Evolutionary conservation across 139 green algal species (phyloP), one percentile per base, ranked within the genome.

Genomic region (Chlamydomonas sp.): DNA sequence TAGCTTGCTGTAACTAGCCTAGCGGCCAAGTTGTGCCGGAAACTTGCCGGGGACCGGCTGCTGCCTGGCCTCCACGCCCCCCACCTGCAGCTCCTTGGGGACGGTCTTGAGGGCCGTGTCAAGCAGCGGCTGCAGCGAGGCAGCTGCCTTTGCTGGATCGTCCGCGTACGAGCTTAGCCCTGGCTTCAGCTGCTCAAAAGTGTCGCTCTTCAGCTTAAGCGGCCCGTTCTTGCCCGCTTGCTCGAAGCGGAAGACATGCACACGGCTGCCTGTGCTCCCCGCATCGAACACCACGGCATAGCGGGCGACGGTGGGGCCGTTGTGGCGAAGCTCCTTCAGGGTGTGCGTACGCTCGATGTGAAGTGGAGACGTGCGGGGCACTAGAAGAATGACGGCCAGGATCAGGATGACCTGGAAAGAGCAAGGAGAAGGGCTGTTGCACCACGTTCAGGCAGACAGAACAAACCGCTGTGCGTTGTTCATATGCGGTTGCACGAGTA

Each of bases 231-330:
- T 8, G 69, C 75, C 74, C 31, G 59, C 31, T 60, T 86, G 12
- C 61, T 94, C 81, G 88, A 99, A 99, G 49, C 94, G 96, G 94
- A 98, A 99, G 7, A 99, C 94, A 89, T 99, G 98, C 62, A 99
- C 93, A 15, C 98, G 92, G 91, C 95, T 98, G 78, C 97, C 97
- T 4, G 98, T 99, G 91, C 93, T 98, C 59, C 98, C 98, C 16
- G 98, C 98, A 75, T 99, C 98, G 69, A 99, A 96, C 3, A 99
- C 96, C 0, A 99, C 92, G 14, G 96, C 96, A 79, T 96, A 99
- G 66, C 78, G 83, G 12, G 31, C 14, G 4, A 12, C 75, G 2
- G 14, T 75, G 2, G 82, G 71, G 17, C 80, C 79, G 4, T 14
- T 62, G 64, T 92, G 81, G 17, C 84, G 82, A 14, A 92, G 74